phyloP scores from a whole-genome alignment of 2,329 filamentous ascomycete genomes.

The Alternaria consortialis region DNA sequence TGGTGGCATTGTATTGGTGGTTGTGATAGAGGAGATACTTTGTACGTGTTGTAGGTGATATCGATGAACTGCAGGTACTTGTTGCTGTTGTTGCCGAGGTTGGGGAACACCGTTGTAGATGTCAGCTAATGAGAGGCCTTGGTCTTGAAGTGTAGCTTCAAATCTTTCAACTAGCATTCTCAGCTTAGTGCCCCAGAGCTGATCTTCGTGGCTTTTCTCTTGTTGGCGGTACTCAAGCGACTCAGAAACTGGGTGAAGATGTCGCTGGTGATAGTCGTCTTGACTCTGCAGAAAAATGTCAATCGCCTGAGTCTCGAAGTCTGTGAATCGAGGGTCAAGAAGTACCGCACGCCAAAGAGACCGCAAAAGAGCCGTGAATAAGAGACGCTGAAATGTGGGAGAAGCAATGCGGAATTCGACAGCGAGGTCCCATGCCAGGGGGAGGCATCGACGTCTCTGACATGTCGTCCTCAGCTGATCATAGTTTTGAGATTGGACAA shows the following conservation, averaged over 20 bases:
- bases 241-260: neutral
- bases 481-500: conserved; percentile 47
- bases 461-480: conserved; percentile 25
- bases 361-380: conserved; percentile 63
- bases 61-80: neutral
- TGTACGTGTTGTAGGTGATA: neutral
- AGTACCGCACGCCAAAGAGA: conserved; percentile 45
- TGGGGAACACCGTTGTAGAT: neutral
- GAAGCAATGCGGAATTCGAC: conserved; percentile 61
- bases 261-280: conserved; percentile 4
- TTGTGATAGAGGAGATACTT: neutral
- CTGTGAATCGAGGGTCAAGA: neutral
- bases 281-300: conserved; percentile 21
- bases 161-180: conserved; percentile 8
- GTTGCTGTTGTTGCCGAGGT: conserved; percentile 5
- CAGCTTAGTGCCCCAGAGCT: conserved; percentile 11
- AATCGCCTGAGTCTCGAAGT: conserved; percentile 19
- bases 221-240: neutral
- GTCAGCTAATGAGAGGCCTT: neutral
- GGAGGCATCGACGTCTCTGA: conserved; percentile 56
- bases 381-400: conserved; percentile 60
- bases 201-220: conserved; percentile 12
- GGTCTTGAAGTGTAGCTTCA: neutral
- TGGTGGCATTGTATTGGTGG: neutral
- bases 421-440: conserved; percentile 66